Base-by-base conservation (phyloP, 345 rosid species). In the Cardamine occulta region DNA sequence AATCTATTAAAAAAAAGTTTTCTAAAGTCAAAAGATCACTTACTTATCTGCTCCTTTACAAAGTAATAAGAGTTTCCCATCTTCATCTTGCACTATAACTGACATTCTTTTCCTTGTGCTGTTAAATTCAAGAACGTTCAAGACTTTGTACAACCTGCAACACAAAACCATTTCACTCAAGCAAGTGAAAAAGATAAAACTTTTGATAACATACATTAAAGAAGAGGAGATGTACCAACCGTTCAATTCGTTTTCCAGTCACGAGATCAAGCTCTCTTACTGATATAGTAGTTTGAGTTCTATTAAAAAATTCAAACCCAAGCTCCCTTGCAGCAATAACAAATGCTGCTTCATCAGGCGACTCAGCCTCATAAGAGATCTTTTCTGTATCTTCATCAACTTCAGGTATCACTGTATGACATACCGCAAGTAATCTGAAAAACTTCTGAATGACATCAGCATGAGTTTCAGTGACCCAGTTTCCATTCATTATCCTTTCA, bases 11-110 rank as follows among this genome's bases (percentile, higher is more conserved):
- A 42, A 28, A 39, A 39, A 12, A 23, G 9, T 19, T 29, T 28
- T 14, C 6, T 44, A 7, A 61, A 68, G 37, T 21, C 18, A 40
- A 35, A 28, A 62, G n/a, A 7, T 45, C 48, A 62, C 80, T 47
- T 63, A 91, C 98, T 94, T 93, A 84, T 93, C 98, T 42, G 98
- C 98, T 37, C 98, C 98, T 84, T 93, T 93, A 81, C 84, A 87
- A 55, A 91, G 86, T 55, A 93, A 62, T 15, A 93, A 53, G 19
- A 91, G 76, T 62, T 88, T 81, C n/a, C 96, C 96, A 52, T 85
- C 93, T 71, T 87, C 91, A 63, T 85, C 76, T 57, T 85, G 86
- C 55, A 93, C 88, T 12, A 93, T 86, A 37, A 91, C 97, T 15
- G 98, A 93, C 98, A 93, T 93, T 64, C 97, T 86, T 84, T 93